Percentiles rank a stretch among this genome's conserved stretches.
Conservation (phyloP, 2,329 filamentous ascomycete genomes). For the Neonectria punicea region DNA sequence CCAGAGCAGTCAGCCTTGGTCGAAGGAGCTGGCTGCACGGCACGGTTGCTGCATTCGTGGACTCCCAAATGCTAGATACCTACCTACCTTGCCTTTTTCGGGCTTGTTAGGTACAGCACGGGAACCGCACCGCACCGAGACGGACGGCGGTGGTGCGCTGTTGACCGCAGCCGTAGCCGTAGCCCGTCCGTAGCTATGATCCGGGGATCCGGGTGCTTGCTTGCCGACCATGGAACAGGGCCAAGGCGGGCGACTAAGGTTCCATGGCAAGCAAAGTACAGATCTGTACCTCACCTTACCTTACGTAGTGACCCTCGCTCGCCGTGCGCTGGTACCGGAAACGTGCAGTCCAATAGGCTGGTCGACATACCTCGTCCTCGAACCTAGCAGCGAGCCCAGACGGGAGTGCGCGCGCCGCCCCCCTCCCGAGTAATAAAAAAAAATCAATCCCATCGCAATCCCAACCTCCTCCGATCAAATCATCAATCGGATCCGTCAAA, state of each 20-base stretch:
- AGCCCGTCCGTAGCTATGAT: not conserved
- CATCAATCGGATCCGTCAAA: constrained; percentile 18
- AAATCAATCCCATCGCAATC: constrained; percentile 3
- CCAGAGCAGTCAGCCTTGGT: not conserved
- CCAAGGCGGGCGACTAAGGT: constrained; percentile 10
- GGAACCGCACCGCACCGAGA: constrained; percentile 6
- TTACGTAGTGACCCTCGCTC: not conserved
- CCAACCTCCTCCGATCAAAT: constrained; percentile 2
- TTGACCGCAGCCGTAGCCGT: constrained; percentile 5
- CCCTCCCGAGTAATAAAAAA: not conserved
- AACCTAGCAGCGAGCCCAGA: not conserved
- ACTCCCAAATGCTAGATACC: too few species aligned
- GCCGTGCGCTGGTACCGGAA: constrained; percentile 10
- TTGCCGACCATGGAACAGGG: constrained; percentile 12
- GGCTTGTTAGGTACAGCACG: not conserved
- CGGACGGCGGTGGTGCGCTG: constrained; percentile 15
- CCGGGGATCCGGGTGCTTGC: constrained; percentile 23
- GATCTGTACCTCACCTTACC: too few species aligned
- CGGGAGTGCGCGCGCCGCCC: not conserved
- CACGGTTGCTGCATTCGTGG: not conserved
- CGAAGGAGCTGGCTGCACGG: too few species aligned
- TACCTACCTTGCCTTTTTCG: not conserved
- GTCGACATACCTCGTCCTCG: constrained; percentile 6
- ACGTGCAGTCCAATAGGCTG: constrained; percentile 7
- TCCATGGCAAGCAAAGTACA: constrained; percentile 2